A percentile compares a stretch with the other conserved stretches of the same genome.
These are phyloP conservation scores for Amanita inopinata DNA, from an alignment of 768 basidiomycete species.

Conservation along the genomic window DNA sequence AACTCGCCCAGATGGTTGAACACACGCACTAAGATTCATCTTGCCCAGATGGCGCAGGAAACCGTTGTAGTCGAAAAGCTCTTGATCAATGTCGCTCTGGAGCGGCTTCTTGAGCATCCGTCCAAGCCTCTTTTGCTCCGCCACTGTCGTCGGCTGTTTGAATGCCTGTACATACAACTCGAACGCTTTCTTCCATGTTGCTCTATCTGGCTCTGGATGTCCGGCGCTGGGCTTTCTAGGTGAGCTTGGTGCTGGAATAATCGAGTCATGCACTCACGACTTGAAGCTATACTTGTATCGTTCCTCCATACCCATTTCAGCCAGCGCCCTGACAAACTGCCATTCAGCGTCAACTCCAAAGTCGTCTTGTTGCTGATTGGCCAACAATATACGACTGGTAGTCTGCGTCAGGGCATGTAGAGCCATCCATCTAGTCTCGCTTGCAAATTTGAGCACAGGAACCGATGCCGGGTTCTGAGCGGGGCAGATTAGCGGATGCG, in stretches of 20 bases:
- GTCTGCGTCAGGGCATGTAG: constrained; percentile 64
- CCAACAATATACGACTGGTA: constrained; percentile 52
- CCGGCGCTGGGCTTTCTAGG: constrained; percentile 11
- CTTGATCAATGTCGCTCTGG: constrained; percentile 35
- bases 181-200: constrained; percentile 60
- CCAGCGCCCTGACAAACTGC: constrained; percentile 49
- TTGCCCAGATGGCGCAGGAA: constrained; percentile 67
- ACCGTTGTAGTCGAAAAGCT: constrained; percentile 67
- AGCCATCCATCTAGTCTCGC: constrained; percentile 61
- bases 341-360: constrained; percentile 37
- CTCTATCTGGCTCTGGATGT: constrained; percentile 46
- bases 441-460: constrained; percentile 50
- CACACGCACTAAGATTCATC: constrained; percentile 68
- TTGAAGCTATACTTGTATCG: constrained; percentile 42
- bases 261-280: constrained; percentile 30
- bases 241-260: too few species aligned
- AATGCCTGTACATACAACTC: constrained; percentile 52
- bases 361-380: constrained; percentile 38
- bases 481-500: constrained; percentile 67
- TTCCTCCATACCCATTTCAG: constrained; percentile 72
- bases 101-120: constrained; percentile 44
- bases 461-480: constrained; percentile 61
- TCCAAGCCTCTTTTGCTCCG: constrained; percentile 49
- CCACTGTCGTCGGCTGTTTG: constrained; percentile 37
- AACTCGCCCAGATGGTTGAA: background rate